Base-by-base conservation (phyloP, 139 green algal genomes). In the Mesostigma viride region DNA sequence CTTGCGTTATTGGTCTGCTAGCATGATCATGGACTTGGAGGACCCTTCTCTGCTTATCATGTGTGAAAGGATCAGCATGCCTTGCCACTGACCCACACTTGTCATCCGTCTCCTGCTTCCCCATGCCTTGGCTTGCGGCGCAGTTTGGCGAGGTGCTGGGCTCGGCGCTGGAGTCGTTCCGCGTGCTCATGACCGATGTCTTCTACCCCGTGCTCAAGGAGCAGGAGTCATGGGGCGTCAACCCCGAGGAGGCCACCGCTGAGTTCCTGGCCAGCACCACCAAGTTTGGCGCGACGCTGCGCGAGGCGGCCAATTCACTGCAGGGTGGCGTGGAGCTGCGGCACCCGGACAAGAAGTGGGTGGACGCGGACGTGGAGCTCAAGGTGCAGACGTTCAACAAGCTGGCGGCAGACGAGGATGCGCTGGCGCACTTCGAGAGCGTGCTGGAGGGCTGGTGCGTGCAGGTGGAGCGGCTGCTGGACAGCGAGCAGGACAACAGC, bases 191-290 rank as follows among this genome's bases (percentile, higher is more conserved):
- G 1, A 69, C 70, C 3, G 83, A 95, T 63, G 63, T 95, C 28
- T 95, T 83, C 72, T 44, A 91, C 35, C 89, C 89, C 31, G 72
- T 92, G 17, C 72, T 95, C 35, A 69, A 81, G 51, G 78, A 83
- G 40, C 84, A 90, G 74, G 63, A 64, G 26, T 73, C 75, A 34
- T 89, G 86, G 81, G 81, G 79, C 53, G 81, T 78, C 62, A 76
- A 75, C 46, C 60, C 78, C 2, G 56, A 73, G 46, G 79, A 88
- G 31, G 64, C 88, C 66, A 81, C 77, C 3, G 31, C 76, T 3
- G 82, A 85, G 48, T 88, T 89, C 48, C 36, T 91, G 14, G 59
- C 66, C 47, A 53, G 64, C 30, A 75, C 81, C 1, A 27, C 51
- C n/a, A 89, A 88, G 72, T 88, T 92, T 69, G 77, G 71, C 58